phyloP scores from a whole-genome alignment of 257 asterid species.

The Misopates orontium region DNA sequence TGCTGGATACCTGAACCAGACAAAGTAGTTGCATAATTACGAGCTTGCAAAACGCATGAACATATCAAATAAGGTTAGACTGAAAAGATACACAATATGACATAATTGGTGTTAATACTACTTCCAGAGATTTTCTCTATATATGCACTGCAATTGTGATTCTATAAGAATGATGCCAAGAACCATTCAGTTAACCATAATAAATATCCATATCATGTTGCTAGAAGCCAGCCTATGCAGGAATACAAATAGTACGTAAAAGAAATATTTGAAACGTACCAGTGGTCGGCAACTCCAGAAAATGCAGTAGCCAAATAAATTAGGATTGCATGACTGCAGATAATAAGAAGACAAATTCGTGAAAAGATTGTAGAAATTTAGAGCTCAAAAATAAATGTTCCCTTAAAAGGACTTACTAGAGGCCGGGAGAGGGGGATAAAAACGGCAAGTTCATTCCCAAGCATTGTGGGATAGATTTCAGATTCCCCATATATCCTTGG shows the following conservation, averaged over 20 bases:
- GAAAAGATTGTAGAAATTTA: slow-evolving; percentile 5
- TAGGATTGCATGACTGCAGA: slow-evolving; percentile 84
- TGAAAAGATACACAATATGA: background rate
- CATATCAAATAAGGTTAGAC: background rate
- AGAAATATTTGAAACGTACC: slow-evolving; percentile 45
- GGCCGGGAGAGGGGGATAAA: no score
- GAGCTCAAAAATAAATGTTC: no score
- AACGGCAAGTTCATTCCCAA: no score
- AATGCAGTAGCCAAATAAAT: slow-evolving; percentile 67
- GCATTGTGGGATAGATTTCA: no score
- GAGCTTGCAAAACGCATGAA: background rate
- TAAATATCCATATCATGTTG: background rate
- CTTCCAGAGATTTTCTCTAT: no score
- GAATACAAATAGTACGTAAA: background rate
- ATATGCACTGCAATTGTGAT: no score
- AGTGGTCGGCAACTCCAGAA: slow-evolving; percentile 84
- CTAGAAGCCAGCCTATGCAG: background rate
- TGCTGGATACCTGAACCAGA: slow-evolving; percentile 69
- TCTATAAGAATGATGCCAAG: no score
- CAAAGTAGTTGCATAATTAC: slow-evolving; percentile 6
- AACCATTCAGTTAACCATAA: no score
- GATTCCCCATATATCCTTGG: background rate
- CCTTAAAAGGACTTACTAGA: no score
- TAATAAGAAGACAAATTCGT: slow-evolving; percentile 1
- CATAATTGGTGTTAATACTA: no score